Evolutionary conservation across 2,329 filamentous ascomycete genomes (phyloP), one percentile per base, ranked within the genome.

Genomic region (Penicillium sp.): DNA sequence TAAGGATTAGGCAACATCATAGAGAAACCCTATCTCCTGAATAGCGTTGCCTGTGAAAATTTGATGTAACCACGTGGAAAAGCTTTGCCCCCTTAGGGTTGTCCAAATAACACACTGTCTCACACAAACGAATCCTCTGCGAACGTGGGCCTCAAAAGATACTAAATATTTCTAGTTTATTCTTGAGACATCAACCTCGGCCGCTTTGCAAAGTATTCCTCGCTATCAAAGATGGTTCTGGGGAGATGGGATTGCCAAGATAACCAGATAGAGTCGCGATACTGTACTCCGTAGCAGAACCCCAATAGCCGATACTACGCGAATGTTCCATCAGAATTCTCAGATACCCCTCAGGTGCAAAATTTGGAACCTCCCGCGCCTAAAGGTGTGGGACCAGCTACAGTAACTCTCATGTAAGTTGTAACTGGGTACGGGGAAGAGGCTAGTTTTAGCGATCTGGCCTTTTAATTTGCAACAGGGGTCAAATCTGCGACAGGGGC

Each of bases 401-500:
- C n/a, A n/a, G n/a, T n/a, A n/a, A n/a, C 49, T 35, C 22, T 51
- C 47, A 9, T 33, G 17, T 50, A 33, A 50, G 12, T 12, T 33
- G 17, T 50, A 33, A 50, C 19, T 12, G 28, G 17, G n/a, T 35
- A 50, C 28, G 49, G n/a, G 49, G 49, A 51, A 24, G 19, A 53
- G 58, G 50, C 30, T 50, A 62, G 47, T 62, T 57, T 60, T 57
- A 33, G 57, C 58, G 61, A 62, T 59, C 22, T 51, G 56, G 40
- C 58, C 37, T 47, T 59, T 56, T 15, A 51, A 33, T 51, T 51
- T 35, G 49, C 28, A 51, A 51, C 30, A 51, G 49, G 49, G 49
- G 45, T 58, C 54, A 64, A 64, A 64, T 62, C 58, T 62, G 51
- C 40, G 49, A 62, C 37, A 63, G 58, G 64, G 64, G 59, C 19